Conservation (phyloP, 805 yeast genomes). For the Barnettozyma sucrosica region DNA sequence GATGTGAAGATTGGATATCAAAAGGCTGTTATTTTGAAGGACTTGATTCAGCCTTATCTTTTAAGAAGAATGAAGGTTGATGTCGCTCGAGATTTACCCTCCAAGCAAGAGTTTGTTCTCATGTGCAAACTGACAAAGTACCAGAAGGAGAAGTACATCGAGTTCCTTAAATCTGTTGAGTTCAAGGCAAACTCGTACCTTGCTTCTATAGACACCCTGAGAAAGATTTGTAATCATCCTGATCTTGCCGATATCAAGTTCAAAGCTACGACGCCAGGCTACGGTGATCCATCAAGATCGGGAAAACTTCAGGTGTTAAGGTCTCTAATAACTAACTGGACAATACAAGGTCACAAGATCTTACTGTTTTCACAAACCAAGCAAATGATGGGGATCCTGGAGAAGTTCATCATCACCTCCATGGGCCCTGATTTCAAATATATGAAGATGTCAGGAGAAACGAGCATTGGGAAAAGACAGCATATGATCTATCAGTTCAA, state of each 20-base stretch:
- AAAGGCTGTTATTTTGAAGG: constrained; percentile 88
- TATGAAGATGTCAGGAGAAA: constrained; percentile 92
- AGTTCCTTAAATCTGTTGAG: constrained; percentile 73
- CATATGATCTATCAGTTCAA: constrained; percentile 77
- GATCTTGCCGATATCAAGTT: constrained; percentile 57
- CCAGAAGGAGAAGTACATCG: constrained; percentile 70
- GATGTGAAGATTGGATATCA: constrained; percentile 96
- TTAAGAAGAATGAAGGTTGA: constrained; percentile 84
- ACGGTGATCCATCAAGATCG: constrained; percentile 57
- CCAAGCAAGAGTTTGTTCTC: constrained; percentile 88
- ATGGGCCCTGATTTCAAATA: constrained; percentile 38
- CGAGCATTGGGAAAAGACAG: constrained; percentile 75
- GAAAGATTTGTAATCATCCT: constrained; percentile 96
- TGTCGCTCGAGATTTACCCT: constrained; percentile 91
- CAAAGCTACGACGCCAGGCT: constrained; percentile 27
- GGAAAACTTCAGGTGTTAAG: constrained; percentile 91
- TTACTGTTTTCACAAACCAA: constrained; percentile 87
- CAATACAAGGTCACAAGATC: constrained; percentile 66
- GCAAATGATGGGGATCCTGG: constrained; percentile 88
- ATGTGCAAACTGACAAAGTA: constrained; percentile 79
- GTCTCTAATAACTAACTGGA: constrained; percentile 72
- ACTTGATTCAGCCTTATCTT: constrained; percentile 84
- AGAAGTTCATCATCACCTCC: constrained; percentile 49
- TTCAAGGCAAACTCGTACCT: constrained; percentile 71
- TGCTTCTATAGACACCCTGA: constrained; percentile 81